These are phyloP conservation scores for Chrysoporthe puriensis DNA, from an alignment of 2,329 filamentous ascomycete species.

Conservation along the genomic window DNA sequence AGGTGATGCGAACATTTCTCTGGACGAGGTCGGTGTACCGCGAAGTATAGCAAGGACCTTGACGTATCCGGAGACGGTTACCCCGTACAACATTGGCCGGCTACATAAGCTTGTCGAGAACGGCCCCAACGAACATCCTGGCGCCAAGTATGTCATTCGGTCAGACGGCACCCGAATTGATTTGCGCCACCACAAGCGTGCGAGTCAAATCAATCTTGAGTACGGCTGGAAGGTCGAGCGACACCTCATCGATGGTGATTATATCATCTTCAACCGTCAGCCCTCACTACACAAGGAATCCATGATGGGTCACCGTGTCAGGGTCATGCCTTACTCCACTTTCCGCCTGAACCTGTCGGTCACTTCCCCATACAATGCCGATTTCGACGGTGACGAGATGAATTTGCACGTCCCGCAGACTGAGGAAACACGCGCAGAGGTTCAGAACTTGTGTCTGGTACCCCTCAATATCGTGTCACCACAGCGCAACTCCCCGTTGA, in stretches of 20 bases:
- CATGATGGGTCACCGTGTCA: slow-evolving; percentile 99
- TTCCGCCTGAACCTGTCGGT: slow-evolving; percentile 97
- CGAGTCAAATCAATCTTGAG: slow-evolving; percentile 82
- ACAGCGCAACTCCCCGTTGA: slow-evolving; percentile 92
- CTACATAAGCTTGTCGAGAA: slow-evolving; percentile 88
- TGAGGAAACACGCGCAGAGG: slow-evolving; percentile 93
- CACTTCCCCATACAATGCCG: slow-evolving; percentile 98
- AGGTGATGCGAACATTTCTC: slow-evolving; percentile 92
- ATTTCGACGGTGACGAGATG: slow-evolving; percentile 99
- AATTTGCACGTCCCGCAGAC: slow-evolving; percentile 99
- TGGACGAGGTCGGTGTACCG: slow-evolving; percentile 97
- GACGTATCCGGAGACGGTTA: slow-evolving; percentile 97
- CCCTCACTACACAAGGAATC: slow-evolving; percentile 99
- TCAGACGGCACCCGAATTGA: slow-evolving; percentile 94
- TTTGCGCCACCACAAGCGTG: slow-evolving; percentile 87
- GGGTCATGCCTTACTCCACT: slow-evolving; percentile 98
- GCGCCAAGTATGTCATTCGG: slow-evolving; percentile 94
- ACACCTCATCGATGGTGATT: slow-evolving; percentile 93
- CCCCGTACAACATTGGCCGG: slow-evolving; percentile 95
- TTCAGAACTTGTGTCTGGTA: slow-evolving; percentile 95
- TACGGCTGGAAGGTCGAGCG: slow-evolving; percentile 99
- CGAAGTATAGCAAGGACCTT: slow-evolving; percentile 89
- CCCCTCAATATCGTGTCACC: slow-evolving; percentile 98
- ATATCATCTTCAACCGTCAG: slow-evolving; percentile 99
- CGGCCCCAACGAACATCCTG: slow-evolving; percentile 91